Percentiles rank a stretch among this genome's conserved stretches.
phyloP scores from a whole-genome alignment of 2,329 filamentous ascomycete species.

The Atkinsonella texensis region DNA sequence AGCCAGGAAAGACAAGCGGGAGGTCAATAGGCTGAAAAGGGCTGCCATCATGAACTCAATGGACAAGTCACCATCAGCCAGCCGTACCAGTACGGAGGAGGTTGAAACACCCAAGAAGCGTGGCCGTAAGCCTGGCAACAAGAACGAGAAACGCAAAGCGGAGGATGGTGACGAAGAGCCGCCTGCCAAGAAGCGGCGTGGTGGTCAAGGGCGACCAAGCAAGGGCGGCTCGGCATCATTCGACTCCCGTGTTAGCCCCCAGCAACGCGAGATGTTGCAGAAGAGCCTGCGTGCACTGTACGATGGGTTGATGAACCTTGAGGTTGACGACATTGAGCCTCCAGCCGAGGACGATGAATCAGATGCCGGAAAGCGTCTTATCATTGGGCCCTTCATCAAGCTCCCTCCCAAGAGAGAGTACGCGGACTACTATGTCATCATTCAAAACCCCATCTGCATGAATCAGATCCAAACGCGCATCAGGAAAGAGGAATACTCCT shows the following conservation, averaged over 20 bases:
- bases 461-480: slow-evolving; percentile 90
- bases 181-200: slow-evolving; percentile 66
- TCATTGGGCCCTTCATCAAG: slow-evolving; percentile 91
- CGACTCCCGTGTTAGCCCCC: slow-evolving; percentile 43
- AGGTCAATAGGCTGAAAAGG: slow-evolving; percentile 61
- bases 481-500: slow-evolving; percentile 87
- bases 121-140: slow-evolving; percentile 63
- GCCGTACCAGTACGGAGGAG: slow-evolving; percentile 74
- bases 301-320: slow-evolving; percentile 70
- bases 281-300: slow-evolving; percentile 66
- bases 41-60: slow-evolving; percentile 17
- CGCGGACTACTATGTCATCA: slow-evolving; percentile 90
- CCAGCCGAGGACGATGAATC: slow-evolving; percentile 45
- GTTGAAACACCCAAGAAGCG: slow-evolving; percentile 68
- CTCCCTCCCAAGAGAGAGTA: slow-evolving; percentile 81
- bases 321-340: slow-evolving; percentile 59
- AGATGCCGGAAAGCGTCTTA: slow-evolving; percentile 55
- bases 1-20: slow-evolving; percentile 69
- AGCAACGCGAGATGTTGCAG: slow-evolving; percentile 68
- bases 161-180: slow-evolving; percentile 66
- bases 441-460: slow-evolving; percentile 88
- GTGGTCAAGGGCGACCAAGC: slow-evolving; percentile 59
- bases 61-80: slow-evolving; percentile 67
- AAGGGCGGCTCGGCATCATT: slow-evolving; percentile 26
- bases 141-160: slow-evolving; percentile 79